These are phyloP conservation scores for Colletotrichum gloeosporioides DNA, from an alignment of 2,329 filamentous ascomycete genomes.

Conservation along the genomic window DNA sequence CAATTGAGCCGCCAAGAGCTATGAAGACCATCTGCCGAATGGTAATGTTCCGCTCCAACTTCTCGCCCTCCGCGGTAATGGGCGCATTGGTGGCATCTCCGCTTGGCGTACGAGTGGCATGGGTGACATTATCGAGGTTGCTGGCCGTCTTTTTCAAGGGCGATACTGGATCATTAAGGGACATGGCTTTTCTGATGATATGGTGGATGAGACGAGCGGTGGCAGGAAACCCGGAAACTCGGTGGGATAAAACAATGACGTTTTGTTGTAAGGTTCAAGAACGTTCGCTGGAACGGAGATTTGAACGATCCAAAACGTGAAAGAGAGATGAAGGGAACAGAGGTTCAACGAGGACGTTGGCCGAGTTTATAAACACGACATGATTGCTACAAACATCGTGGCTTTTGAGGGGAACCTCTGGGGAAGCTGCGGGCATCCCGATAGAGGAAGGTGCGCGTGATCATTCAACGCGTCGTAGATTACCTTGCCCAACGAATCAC, in stretches of 20 bases:
- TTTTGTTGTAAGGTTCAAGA: not conserved
- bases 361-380: not conserved
- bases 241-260: not conserved
- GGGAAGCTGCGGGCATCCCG: not conserved
- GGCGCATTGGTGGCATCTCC: not conserved
- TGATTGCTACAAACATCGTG: not conserved
- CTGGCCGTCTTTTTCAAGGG: not conserved
- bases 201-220: not conserved
- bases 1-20: conserved; percentile 40
- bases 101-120: not conserved
- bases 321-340: not conserved
- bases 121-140: not conserved
- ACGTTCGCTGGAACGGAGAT: not conserved
- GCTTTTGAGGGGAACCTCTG: not conserved
- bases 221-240: not conserved
- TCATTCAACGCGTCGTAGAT: not conserved
- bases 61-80: conserved; percentile 1
- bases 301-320: not conserved
- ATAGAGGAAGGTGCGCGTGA: not conserved
- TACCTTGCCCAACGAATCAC: not conserved
- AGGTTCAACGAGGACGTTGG: not conserved
- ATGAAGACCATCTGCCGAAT: conserved; percentile 40
- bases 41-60: conserved; percentile 31
- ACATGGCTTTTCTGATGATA: not conserved
- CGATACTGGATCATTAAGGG: too few species aligned